Base-by-base conservation (phyloP, 768 basidiomycete species). In the Rhodotorula diobovata region DNA sequence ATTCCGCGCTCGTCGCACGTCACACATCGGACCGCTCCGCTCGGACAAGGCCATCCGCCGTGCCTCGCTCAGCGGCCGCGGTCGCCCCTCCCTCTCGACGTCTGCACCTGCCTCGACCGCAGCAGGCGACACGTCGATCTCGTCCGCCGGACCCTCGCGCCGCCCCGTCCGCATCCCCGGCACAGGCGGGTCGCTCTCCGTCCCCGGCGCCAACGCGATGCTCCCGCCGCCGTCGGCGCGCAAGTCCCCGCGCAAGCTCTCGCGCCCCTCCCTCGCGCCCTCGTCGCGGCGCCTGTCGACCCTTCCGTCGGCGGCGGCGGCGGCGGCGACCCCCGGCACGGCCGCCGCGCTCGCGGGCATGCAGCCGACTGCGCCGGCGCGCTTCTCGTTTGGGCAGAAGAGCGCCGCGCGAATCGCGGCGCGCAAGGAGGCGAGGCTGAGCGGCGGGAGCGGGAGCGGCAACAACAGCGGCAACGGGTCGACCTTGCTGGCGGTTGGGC, bases 21-120 rank as follows among this genome's bases (percentile, higher is more conserved):
- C 73, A 21, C 63, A 67, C 65, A 74, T 70, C 48, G 73, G 73
- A 1, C 73, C 73, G 2, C 62, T 70, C 14, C 73, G 73, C 43
- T 67, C 69, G 4, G 66, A 63, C 9, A 74, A 74, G 55, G 56
- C 68, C 1, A 48, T 41, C 30, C 68, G 68, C 35, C 68, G 73
- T 1, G n/a, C 63, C 10, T 74, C 73, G 28, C 51, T 65, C 55
- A 63, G 58, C 30, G 50, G 28, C 0, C 62, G 63, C 1, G 43
- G 60, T 23, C 61, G 61, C 2, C 34, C 56, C n/a, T 56, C 43
- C 2, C 28, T 43, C 15, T 41, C 64, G 41, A 43, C 18, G 41
- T 43, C 41, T 12, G 41, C 41, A 18, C 41, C 41, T 18, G 7
- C 63, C 20, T 34, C 46, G 2, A 18, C 46, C 8, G 56, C 60